Evolutionary conservation across 2,329 filamentous ascomycete species (phyloP).

Genomic region (Diaporthe nobilis): DNA sequence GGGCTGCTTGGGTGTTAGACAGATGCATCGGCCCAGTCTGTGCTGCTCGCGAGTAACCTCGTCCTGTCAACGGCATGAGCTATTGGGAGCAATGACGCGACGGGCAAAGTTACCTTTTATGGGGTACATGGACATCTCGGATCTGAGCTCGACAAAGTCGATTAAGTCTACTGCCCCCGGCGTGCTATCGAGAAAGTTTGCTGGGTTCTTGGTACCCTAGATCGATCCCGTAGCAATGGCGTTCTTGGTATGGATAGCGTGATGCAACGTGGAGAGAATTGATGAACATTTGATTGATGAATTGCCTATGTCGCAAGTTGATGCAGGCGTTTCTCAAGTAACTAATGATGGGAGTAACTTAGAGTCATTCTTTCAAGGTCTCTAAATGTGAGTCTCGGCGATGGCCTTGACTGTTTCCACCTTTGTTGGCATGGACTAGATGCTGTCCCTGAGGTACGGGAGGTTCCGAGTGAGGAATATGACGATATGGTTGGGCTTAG

Average conservation of each 20-base stretch:
- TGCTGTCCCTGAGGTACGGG: neutral
- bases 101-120: neutral
- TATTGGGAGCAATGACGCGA: neutral
- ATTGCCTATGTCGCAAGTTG: neutral
- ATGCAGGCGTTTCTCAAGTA: no score
- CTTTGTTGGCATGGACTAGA: neutral
- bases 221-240: neutral
- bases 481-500: neutral
- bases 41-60: no score
- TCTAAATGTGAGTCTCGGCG: no score
- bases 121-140: neutral
- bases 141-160: neutral
- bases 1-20: no score
- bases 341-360: neutral
- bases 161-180: neutral
- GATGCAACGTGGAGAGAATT: neutral
- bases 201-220: neutral
- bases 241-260: neutral
- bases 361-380: neutral
- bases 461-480: neutral
- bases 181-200: neutral
- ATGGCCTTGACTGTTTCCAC: no score
- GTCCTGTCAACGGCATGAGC: neutral
- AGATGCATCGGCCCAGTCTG: no score
- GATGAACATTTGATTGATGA: fast-evolving